A percentile compares a stretch with the other conserved stretches of the same genome.
These are phyloP conservation scores for Starmerella apis DNA, from an alignment of 805 yeast species.

Conservation along the genomic window DNA sequence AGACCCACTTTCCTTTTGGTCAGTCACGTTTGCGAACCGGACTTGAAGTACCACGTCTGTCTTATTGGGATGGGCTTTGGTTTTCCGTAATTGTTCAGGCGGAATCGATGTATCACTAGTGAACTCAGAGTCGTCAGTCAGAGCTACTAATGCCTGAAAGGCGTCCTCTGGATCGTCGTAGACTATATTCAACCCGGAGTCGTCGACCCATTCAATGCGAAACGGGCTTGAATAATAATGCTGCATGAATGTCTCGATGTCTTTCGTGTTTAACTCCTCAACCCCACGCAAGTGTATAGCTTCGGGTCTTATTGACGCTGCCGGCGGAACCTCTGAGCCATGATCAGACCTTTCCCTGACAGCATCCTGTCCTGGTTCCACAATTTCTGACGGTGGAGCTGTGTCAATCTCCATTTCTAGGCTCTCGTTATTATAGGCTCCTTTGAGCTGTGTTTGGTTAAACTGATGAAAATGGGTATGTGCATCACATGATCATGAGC, in stretches of 20 bases:
- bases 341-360: neutral
- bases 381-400: neutral
- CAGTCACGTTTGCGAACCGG: constrained; percentile 45
- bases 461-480: no score
- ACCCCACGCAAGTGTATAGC: constrained; percentile 50
- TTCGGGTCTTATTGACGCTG: constrained; percentile 33
- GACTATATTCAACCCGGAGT: constrained; percentile 45
- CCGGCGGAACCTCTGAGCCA: neutral
- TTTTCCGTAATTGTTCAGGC: constrained; percentile 23
- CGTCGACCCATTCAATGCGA: constrained; percentile 56
- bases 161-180: constrained; percentile 39
- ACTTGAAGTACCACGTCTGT: constrained; percentile 33
- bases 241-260: constrained; percentile 48
- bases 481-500: no score
- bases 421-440: no score
- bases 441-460: no score
- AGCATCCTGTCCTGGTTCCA: neutral
- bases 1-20: constrained; percentile 49
- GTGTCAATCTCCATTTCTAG: constrained; percentile 2
- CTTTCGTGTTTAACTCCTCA: constrained; percentile 50
- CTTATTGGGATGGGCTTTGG: constrained; percentile 33
- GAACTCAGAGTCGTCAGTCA: constrained; percentile 31
- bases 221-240: constrained; percentile 34
- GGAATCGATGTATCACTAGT: constrained; percentile 21
- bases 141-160: constrained; percentile 32